Percentiles rank a stretch among this genome's conserved stretches.
Conservation (phyloP, 768 basidiomycete genomes). For the Clitopilus hobsonii region DNA sequence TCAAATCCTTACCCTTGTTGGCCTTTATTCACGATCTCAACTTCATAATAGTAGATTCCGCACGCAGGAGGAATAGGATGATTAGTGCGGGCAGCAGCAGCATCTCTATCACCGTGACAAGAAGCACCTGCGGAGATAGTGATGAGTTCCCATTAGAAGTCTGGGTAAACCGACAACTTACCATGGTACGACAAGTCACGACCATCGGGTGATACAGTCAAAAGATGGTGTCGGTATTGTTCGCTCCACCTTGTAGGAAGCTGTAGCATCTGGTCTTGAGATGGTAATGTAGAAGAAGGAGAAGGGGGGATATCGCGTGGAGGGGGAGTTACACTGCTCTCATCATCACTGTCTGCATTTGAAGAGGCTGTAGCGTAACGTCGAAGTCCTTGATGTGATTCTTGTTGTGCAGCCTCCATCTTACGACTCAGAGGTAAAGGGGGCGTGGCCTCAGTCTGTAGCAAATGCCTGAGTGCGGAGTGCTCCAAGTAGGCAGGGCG, state of each 20-base stretch:
- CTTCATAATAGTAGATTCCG: constrained; percentile 95
- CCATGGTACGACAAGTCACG: constrained; percentile 72
- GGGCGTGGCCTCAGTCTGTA: constrained; percentile 51
- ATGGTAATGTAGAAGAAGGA: constrained; percentile 19
- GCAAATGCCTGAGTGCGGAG: constrained; percentile 65
- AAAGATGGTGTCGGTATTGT: constrained; percentile 49
- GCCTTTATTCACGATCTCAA: constrained; percentile 77
- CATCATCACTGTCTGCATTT: constrained; percentile 59
- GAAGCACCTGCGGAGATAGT: constrained; percentile 35
- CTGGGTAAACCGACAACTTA: constrained; percentile 19
- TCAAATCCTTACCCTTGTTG: constrained; percentile 60
- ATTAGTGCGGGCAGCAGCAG: constrained; percentile 76
- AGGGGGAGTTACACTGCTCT: constrained; percentile 44
- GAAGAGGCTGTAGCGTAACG: constrained; percentile 27
- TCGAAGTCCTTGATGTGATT: constrained; percentile 22
- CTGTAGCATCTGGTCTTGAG: constrained; percentile 40
- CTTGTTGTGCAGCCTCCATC: constrained; percentile 19
- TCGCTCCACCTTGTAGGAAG: constrained; percentile 81
- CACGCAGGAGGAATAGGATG: constrained; percentile 77
- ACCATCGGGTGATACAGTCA: constrained; percentile 67
- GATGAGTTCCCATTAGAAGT: constrained; percentile 3
- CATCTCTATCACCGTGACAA: constrained; percentile 69
- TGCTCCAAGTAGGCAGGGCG: constrained; percentile 75
- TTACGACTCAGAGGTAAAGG: constrained; percentile 34
- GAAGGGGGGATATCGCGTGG: constrained; percentile 33